Percentiles rank a stretch among this genome's conserved stretches.
Conservation (phyloP, 2,329 filamentous ascomycete genomes). For the Talaromyces funiculosus region DNA sequence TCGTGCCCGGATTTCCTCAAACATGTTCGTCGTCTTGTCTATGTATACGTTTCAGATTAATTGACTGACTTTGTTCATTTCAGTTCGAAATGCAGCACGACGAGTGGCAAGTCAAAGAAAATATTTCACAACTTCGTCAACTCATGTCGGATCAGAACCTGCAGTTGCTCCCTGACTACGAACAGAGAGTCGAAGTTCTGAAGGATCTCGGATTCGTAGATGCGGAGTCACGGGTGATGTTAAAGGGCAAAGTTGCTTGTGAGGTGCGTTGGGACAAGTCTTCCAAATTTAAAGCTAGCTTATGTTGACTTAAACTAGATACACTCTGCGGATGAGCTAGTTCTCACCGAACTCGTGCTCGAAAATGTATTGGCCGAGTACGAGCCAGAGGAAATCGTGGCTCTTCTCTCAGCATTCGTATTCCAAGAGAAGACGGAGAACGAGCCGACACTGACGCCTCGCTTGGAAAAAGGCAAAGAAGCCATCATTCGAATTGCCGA, state of each 20-base stretch:
- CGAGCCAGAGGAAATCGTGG: conserved; percentile 93
- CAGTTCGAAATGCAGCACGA: conserved; percentile 94
- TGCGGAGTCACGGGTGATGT: conserved; percentile 74
- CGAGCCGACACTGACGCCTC: conserved; percentile 72
- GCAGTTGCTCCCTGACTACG: conserved; percentile 90
- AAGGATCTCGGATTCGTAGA: conserved; percentile 92
- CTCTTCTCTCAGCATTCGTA: conserved; percentile 86
- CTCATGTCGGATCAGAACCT: conserved; percentile 95
- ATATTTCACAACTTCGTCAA: conserved; percentile 79
- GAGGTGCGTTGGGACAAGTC: conserved; percentile 48
- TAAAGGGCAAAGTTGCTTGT: conserved; percentile 97
- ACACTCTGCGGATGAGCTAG: conserved; percentile 91
- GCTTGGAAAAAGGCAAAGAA: conserved; percentile 73
- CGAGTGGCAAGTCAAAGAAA: conserved; percentile 92
- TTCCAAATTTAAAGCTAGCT: not conserved
- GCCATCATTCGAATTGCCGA: conserved; percentile 87
- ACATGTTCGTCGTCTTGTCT: conserved; percentile 59
- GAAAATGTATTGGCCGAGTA: conserved; percentile 95
- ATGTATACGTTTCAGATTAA: not conserved
- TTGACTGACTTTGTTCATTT: conserved; percentile 20
- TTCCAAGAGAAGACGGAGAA: conserved; percentile 94
- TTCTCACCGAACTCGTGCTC: conserved; percentile 90
- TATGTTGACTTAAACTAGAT: conserved; percentile 47
- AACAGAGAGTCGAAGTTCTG: conserved; percentile 86
- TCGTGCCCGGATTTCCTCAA: conserved; percentile 75